These are phyloP conservation scores for Nemania sp. DNA, from an alignment of 2,329 filamentous ascomycete genomes.

Conservation along the genomic window DNA sequence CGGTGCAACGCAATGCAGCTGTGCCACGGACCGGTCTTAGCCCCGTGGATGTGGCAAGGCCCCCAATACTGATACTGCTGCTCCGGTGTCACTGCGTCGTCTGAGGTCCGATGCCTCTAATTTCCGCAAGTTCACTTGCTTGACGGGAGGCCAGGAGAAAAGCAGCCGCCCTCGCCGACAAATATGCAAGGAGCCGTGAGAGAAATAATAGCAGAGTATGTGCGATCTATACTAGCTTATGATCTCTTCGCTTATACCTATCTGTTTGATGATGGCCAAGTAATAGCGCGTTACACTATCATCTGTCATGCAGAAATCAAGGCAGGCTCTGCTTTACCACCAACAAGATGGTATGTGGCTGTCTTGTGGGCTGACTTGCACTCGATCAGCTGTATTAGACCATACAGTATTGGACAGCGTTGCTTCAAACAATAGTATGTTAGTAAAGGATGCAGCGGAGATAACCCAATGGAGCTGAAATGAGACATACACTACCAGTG, in stretches of 20 bases:
- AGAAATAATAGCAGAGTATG: constrained; percentile 2
- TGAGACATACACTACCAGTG: too few relatives aligned
- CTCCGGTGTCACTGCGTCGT: constrained; percentile 20
- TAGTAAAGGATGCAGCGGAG: constrained; percentile 19
- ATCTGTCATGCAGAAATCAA: constrained; percentile 28
- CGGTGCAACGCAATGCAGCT: constrained; percentile 14
- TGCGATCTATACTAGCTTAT: constrained; percentile 7
- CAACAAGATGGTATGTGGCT: constrained; percentile 4
- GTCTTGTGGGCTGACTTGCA: constrained; percentile 13
- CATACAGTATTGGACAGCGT: neutral
- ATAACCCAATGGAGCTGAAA: neutral
- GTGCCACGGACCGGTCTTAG: constrained; percentile 3
- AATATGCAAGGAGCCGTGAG: neutral
- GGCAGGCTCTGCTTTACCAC: constrained; percentile 5
- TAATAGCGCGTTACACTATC: constrained; percentile 16
- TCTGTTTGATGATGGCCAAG: constrained; percentile 4
- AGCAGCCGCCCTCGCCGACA: neutral
- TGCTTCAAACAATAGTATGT: constrained; percentile 18
- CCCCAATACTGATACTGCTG: constrained; percentile 6
- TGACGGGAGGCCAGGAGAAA: neutral
- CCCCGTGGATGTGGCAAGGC: neutral
- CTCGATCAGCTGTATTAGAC: too few relatives aligned
- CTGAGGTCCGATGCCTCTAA: constrained; percentile 9
- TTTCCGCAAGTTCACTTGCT: neutral
- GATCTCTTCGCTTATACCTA: constrained; percentile 16